Base-by-base conservation (phyloP, 148 eudicot species). In the Talinum fruticosum region DNA sequence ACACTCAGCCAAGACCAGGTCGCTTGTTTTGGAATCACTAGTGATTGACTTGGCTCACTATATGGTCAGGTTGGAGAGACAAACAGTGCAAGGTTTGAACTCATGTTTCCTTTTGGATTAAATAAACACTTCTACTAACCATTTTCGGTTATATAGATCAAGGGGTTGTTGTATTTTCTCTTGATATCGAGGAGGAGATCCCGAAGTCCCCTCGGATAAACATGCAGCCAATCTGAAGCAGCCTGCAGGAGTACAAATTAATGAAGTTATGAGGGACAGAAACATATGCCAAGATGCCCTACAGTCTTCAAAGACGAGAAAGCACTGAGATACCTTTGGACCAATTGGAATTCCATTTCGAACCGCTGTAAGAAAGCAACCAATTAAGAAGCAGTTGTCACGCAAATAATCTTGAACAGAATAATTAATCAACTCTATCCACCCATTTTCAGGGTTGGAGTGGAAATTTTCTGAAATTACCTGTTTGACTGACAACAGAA, bases 61-160 rank as follows among this genome's bases (percentile, higher is more conserved):
- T 3, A 38, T 38, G 44, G 47, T 41, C 47, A 4, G 47, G 47
- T 41, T 41, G 47, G 47, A 41, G 8, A 41, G 12, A 41, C 47
- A 41, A 41, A 10, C 47, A 41, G 47, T 5, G 13, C 8, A 41
- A 41, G 47, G 47, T 41, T 41, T 41, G 47, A 41, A 41, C 47
- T 8, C 47, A 62, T 62, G 26, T 62, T 62, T 10, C 66, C 18
- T 18, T 62, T 28, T 18, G 29, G 64, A 38, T 26, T 5, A 8
- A 29, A 36, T 18, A 69, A 67, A 0, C 19, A n/a, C n/a, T n/a
- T n/a, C 19, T 28, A 24, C 75, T 75, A 83, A 90, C 95, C 95
- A 71, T 87, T 89, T 69, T 91, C 92, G 0, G 88, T 86, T 34
- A 91, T 85, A 76, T 84, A 87, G 33, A 91, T 81, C 12, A 67